phyloP scores from a whole-genome alignment of 371 early-diverging fungal genomes.

The Syncephalastrum sp. region DNA sequence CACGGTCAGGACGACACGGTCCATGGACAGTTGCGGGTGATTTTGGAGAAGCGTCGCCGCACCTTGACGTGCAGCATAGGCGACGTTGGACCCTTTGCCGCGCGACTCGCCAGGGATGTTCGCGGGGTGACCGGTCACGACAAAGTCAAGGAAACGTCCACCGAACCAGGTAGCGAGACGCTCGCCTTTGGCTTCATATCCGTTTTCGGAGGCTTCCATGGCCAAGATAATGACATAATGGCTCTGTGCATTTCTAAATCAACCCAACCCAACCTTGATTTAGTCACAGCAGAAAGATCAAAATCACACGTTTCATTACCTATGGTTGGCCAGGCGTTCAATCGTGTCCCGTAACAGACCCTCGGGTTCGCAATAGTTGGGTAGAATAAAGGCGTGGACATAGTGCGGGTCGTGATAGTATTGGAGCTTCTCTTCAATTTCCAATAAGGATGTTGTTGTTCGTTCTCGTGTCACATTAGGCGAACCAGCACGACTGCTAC shows the following conservation, averaged over 20 bases:
- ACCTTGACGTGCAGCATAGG: constrained; percentile 61
- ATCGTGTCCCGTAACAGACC: constrained; percentile 45
- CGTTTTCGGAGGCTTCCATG: constrained; percentile 76
- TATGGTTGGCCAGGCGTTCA: constrained; percentile 35
- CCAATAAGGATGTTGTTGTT: constrained; percentile 16
- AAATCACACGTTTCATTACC: constrained; percentile 20
- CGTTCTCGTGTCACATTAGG: constrained; percentile 27
- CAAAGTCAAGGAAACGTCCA: constrained; percentile 45
- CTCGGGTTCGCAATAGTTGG: constrained; percentile 63
- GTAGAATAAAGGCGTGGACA: constrained; percentile 60
- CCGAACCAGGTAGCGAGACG: constrained; percentile 49
- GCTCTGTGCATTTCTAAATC: constrained; percentile 34
- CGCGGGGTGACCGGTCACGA: constrained; percentile 69
- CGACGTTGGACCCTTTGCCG: constrained; percentile 77
- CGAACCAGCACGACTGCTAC: constrained; percentile 16
- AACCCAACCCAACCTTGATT: constrained; percentile 2
- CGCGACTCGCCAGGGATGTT: constrained; percentile 71
- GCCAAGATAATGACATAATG: constrained; percentile 64
- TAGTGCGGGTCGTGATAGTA: constrained; percentile 25
- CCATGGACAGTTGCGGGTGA: constrained; percentile 20
- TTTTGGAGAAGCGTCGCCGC: constrained; percentile 28
- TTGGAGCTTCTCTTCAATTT: constrained; percentile 27
- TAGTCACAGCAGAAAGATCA: not conserved
- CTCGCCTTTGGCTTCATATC: constrained; percentile 59
- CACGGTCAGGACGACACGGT: constrained; percentile 62